Conservation (phyloP, 768 basidiomycete genomes). For the Tricholoma flavovirens region DNA sequence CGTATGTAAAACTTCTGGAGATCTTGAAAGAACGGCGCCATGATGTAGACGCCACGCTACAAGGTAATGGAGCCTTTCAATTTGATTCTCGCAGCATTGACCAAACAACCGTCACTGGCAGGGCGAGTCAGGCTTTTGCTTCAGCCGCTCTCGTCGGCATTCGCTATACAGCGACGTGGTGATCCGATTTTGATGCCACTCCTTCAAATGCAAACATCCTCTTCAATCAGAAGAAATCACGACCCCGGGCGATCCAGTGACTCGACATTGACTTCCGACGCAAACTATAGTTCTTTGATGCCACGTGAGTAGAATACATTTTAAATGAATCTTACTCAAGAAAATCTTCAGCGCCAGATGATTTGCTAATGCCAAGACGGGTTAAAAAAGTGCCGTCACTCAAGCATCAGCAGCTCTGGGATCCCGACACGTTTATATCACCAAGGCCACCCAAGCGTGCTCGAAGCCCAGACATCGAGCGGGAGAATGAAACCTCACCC, state of each 20-base stretch:
- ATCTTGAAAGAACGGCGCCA: constrained; percentile 32
- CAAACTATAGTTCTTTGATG: constrained; percentile 25
- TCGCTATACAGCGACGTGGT: constrained; percentile 19
- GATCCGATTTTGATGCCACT: constrained; percentile 3
- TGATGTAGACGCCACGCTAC: constrained; percentile 24
- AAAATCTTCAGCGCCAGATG: constrained; percentile 30
- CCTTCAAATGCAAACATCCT: neutral
- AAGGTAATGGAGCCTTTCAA: constrained; percentile 23
- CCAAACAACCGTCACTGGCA: constrained; percentile 12
- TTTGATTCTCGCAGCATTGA: neutral
- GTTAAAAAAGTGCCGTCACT: neutral
- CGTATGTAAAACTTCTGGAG: constrained; percentile 44
- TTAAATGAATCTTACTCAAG: constrained; percentile 6
- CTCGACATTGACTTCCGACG: constrained; percentile 1
- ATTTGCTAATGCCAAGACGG: neutral
- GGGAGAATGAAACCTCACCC: constrained; percentile 24
- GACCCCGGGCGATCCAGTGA: neutral
- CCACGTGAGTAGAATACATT: constrained; percentile 26
- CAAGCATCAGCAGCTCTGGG: constrained; percentile 10
- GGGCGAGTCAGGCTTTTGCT: constrained; percentile 29
- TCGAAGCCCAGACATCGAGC: constrained; percentile 24
- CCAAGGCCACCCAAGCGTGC: constrained; percentile 12
- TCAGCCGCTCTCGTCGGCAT: constrained; percentile 27
- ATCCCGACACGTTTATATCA: constrained; percentile 12
- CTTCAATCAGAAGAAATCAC: neutral